Conservation (phyloP, 2,329 filamentous ascomycete genomes). For the Penicillium olsonii region DNA sequence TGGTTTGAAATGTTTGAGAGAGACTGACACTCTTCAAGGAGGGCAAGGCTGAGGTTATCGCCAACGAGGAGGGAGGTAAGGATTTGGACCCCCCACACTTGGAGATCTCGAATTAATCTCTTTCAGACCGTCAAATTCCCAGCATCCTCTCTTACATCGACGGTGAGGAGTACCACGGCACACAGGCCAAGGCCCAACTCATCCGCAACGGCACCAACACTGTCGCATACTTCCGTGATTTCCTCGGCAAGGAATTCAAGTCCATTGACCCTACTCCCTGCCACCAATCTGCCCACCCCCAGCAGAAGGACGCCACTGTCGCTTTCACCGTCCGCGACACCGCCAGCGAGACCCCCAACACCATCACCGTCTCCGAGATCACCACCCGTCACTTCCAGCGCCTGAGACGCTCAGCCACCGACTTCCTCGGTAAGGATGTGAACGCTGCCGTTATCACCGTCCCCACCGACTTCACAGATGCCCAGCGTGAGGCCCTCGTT, state of each 20-base stretch:
- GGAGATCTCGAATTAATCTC: constrained; percentile 19
- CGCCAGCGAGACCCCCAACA: constrained; percentile 63
- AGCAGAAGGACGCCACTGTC: constrained; percentile 70
- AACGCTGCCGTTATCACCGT: constrained; percentile 94
- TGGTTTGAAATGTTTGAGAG: neutral
- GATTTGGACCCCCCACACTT: constrained; percentile 19
- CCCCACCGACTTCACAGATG: constrained; percentile 88
- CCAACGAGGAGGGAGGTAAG: constrained; percentile 95
- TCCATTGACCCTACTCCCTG: constrained; percentile 94
- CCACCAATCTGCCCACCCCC: constrained; percentile 88
- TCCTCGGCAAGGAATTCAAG: constrained; percentile 93
- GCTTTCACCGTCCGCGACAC: constrained; percentile 84
- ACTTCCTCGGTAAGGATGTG: constrained; percentile 90
- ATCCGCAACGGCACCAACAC: constrained; percentile 92
- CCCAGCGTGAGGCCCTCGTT: constrained; percentile 78
- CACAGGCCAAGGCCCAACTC: constrained; percentile 91
- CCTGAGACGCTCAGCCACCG: constrained; percentile 78
- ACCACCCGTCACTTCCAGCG: constrained; percentile 82
- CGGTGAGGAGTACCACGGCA: constrained; percentile 94
- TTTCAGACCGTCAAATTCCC: constrained; percentile 89
- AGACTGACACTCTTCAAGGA: constrained; percentile 54
- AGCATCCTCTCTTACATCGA: constrained; percentile 91
- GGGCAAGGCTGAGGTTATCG: constrained; percentile 95
- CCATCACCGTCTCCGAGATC: constrained; percentile 75
- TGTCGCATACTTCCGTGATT: constrained; percentile 93